Evolutionary conservation across 345 rosid genomes (phyloP).

Genomic region (Theobroma cacao): DNA sequence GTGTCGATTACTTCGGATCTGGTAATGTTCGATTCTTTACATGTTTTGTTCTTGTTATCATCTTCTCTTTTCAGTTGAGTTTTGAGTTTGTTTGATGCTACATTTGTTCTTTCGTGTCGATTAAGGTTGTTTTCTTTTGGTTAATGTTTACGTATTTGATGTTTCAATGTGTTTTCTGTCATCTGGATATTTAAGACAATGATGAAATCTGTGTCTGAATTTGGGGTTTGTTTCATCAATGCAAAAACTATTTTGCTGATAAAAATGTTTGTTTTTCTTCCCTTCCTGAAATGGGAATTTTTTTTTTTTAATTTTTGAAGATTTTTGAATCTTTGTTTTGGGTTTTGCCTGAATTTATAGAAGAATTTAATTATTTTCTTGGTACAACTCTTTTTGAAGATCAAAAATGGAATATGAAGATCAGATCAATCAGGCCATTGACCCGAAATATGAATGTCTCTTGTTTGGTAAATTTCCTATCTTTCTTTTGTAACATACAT

Average conservation of each 20-base stretch:
- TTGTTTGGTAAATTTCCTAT: constrained; percentile 42
- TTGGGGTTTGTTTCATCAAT: neutral
- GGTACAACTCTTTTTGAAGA: neutral
- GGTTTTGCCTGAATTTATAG: neutral
- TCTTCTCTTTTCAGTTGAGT: neutral
- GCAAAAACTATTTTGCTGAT: neutral
- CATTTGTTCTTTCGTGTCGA: neutral
- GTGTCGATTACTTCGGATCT: constrained; percentile 7
- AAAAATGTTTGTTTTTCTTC: neutral
- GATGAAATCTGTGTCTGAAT: neutral
- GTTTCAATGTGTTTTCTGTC: neutral
- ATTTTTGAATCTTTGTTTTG: neutral
- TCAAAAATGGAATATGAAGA: constrained; percentile 39
- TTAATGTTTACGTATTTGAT: neutral
- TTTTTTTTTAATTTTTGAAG: too few relatives aligned
- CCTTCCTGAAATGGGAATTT: neutral
- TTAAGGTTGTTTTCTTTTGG: neutral
- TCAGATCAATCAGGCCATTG: constrained; percentile 18
- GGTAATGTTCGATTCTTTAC: constrained; percentile 18
- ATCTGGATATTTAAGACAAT: neutral
- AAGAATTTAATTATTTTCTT: neutral
- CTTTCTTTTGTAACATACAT: neutral
- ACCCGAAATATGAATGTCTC: constrained; percentile 48
- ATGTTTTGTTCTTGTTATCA: neutral
- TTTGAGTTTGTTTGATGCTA: neutral